These are phyloP conservation scores for Adansonia madagascariensis DNA, from an alignment of 441 rosid genomes.

Conservation along the genomic window DNA sequence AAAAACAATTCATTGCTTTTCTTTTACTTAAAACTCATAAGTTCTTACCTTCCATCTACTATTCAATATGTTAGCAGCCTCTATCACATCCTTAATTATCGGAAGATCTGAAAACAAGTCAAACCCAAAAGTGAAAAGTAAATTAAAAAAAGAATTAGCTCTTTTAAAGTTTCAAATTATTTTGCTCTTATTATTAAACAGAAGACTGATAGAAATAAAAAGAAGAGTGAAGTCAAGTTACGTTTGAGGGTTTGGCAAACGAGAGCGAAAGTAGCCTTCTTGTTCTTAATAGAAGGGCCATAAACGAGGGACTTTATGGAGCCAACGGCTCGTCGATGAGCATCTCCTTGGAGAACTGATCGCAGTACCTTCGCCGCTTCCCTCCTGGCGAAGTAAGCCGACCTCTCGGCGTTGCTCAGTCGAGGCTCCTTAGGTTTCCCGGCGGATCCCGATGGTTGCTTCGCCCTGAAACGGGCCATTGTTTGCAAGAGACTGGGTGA, in stretches of 20 bases:
- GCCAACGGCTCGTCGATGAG: conserved; percentile 69
- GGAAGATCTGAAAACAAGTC: conserved; percentile 56
- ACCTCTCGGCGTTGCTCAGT: conserved; percentile 59
- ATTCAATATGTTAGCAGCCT: conserved; percentile 55
- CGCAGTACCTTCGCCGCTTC: conserved; percentile 82
- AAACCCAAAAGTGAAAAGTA: background rate
- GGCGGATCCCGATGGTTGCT: conserved; percentile 35
- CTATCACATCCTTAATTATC: conserved; percentile 71
- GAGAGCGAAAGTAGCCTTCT: conserved; percentile 82
- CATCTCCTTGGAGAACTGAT: conserved; percentile 75
- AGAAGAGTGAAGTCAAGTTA: conserved; percentile 33
- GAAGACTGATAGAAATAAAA: background rate
- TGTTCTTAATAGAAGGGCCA: conserved; percentile 73
- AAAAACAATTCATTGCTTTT: background rate
- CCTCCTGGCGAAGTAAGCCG: conserved; percentile 76
- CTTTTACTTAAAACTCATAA: background rate
- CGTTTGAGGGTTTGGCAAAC: conserved; percentile 92
- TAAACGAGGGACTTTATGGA: conserved; percentile 86
- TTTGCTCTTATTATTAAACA: background rate
- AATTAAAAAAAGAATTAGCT: background rate
- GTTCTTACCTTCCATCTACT: conserved; percentile 76
- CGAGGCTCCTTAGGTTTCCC: conserved; percentile 32
- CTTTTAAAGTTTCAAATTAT: conserved; percentile 1
- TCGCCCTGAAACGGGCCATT: conserved; percentile 49
- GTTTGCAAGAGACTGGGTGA: background rate